Evolutionary conservation across 2,329 filamentous ascomycete genomes (phyloP), one percentile per base, ranked within the genome.

Genomic region (Colletotrichum brevisporum): DNA sequence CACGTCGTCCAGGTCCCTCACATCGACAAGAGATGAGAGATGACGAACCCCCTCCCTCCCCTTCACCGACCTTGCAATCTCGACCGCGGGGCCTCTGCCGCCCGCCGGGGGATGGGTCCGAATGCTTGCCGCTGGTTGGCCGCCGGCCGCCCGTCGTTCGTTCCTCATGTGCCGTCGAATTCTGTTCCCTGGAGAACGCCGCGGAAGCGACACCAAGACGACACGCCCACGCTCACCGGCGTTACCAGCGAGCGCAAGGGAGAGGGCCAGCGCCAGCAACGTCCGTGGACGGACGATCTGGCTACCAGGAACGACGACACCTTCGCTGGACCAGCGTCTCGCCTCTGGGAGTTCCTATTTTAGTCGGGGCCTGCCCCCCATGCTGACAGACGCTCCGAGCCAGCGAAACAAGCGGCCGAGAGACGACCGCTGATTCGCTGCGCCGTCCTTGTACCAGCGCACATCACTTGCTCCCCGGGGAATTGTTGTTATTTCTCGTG

Each of bases 51-150:
- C 31, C 31, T 36, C 31, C 31, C 10, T 10, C 52, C 63, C 21
- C 60, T 65, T 72, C 70, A 72, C 71, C 71, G 71, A 72, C 71
- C 71, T 69, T 63, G 56, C 43, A 57, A 66, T 66, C 41, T 53
- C 58, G 48, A 31, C 55, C 55, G 55, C 66, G 43, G 55, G 50
- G 43, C 45, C 50, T 54, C 55, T 69, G 66, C 55, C 66, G 55
- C 55, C 43, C 16, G 54, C 66, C 43, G 43, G 48, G 52, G 43
- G 66, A 31, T 55, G 60, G 41, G 51, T 21, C 62, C 36, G 41
- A 18, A 55, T 10, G 36, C 51, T 50, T n/a, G 31, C 16, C 26
- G 16, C 10, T 67, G 64, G 52, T 67, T 67, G 64, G 64, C 36
- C 47, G 39, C 55, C 55, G 36, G 13, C 60, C 27, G 50, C 50